Conservation (phyloP, 352 stramenopile genomes). For the Globisporangium polare region DNA sequence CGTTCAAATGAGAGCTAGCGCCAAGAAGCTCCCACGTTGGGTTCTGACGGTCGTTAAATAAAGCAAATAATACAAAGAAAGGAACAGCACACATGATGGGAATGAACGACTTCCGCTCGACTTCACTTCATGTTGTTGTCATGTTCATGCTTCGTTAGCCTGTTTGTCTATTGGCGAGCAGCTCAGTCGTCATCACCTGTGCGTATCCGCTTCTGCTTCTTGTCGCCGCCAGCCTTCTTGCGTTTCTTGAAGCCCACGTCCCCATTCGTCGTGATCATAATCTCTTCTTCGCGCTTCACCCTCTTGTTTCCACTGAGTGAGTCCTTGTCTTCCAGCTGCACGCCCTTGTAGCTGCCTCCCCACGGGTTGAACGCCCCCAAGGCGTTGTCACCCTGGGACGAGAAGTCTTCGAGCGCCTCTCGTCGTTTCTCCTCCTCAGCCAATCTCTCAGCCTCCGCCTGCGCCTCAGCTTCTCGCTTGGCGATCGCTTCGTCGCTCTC, state of each 20-base stretch:
- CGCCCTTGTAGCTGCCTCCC: constrained; percentile 81
- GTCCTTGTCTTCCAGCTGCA: constrained; percentile 47
- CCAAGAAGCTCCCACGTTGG: not conserved
- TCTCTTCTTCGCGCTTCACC: constrained; percentile 37
- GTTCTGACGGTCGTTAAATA: constrained; percentile 17
- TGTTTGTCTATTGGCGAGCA: constrained; percentile 4
- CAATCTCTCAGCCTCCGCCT: constrained; percentile 30
- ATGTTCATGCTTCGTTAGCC: not conserved
- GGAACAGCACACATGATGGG: not conserved
- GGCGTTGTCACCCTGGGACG: constrained; percentile 63
- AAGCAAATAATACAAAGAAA: constrained; percentile 17
- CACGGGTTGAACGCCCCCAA: constrained; percentile 79
- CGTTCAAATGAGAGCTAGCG: not conserved
- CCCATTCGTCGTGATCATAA: constrained; percentile 41
- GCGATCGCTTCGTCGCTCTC: constrained; percentile 67
- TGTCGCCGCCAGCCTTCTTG: constrained; percentile 22
- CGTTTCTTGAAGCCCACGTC: constrained; percentile 80
- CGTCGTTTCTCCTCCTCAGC: constrained; percentile 49
- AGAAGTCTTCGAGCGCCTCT: constrained; percentile 65
- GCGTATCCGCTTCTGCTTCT: constrained; percentile 69
- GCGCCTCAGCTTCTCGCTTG: constrained; percentile 38
- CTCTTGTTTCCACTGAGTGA: constrained; percentile 13
- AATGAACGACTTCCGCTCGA: not conserved
- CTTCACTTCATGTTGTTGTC: constrained; percentile 1
- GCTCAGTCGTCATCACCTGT: constrained; percentile 39